Conservation (phyloP, 2,329 filamentous ascomycete species). For the Colletotrichum godetiae region DNA sequence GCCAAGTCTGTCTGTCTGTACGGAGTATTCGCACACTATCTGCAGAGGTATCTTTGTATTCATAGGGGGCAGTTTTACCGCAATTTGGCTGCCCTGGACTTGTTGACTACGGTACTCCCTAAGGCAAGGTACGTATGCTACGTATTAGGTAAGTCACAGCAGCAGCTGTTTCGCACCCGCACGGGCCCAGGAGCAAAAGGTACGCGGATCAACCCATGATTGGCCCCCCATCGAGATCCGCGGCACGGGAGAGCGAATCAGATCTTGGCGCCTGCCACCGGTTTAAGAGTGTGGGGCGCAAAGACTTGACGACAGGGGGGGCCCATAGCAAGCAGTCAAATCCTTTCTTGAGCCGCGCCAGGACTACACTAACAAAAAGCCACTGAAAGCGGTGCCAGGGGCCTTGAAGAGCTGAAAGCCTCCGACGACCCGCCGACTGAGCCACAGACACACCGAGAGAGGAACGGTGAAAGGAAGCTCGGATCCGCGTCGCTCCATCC, state of each 20-base stretch:
- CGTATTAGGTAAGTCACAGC: too few relatives aligned
- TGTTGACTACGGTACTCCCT: too few relatives aligned
- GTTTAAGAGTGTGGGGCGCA: conserved; percentile 20
- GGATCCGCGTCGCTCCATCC: background rate
- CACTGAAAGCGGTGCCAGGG: too few relatives aligned
- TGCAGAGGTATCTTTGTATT: background rate
- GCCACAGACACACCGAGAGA: background rate
- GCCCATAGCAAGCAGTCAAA: background rate
- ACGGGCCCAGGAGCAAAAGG: background rate
- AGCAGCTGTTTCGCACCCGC: conserved; percentile 29
- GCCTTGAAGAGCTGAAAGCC: conserved; percentile 2
- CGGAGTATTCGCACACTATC: too few relatives aligned
- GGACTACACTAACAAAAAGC: background rate
- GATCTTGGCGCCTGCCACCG: conserved; percentile 29
- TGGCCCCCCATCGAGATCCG: background rate
- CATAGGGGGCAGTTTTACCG: background rate
- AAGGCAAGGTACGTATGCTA: too few relatives aligned
- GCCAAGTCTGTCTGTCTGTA: background rate
- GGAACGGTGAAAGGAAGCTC: background rate
- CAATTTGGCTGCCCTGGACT: background rate
- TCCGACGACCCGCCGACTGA: background rate
- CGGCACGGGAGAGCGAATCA: background rate
- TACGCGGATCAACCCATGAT: conserved; percentile 32
- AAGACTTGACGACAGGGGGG: conserved; percentile 1
- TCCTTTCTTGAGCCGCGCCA: background rate